Conservation (phyloP, 2,329 filamentous ascomycete species). For the Paecilomyces sp. region DNA sequence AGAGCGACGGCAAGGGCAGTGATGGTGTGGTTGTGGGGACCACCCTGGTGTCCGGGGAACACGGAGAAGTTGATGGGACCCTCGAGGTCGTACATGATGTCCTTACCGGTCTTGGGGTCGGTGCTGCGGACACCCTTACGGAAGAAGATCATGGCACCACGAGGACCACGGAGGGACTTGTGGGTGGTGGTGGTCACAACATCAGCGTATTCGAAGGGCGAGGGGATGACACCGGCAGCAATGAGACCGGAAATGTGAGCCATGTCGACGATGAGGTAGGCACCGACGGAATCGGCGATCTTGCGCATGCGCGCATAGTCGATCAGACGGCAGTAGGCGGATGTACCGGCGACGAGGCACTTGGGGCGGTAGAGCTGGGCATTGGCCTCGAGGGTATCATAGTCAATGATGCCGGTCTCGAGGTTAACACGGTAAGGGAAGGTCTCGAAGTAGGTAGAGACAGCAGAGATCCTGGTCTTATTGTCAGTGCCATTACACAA, state of each 20-base stretch:
- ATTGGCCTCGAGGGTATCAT: constrained; percentile 80
- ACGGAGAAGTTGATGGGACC: constrained; percentile 91
- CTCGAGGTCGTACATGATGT: constrained; percentile 85
- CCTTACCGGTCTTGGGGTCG: constrained; percentile 77
- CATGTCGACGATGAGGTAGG: constrained; percentile 93
- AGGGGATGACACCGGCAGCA: constrained; percentile 82
- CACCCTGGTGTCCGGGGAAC: constrained; percentile 96
- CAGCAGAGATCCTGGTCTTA: constrained; percentile 70
- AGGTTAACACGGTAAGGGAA: constrained; percentile 90
- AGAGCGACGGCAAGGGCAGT: constrained; percentile 89
- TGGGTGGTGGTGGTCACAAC: constrained; percentile 97
- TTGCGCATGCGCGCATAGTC: constrained; percentile 90
- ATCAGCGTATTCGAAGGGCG: constrained; percentile 83
- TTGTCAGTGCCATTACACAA: constrained; percentile 1
- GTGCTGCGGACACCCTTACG: constrained; percentile 80
- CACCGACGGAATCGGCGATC: constrained; percentile 83
- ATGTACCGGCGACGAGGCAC: constrained; percentile 89
- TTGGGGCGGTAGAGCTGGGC: constrained; percentile 89
- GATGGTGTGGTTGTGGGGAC: constrained; percentile 98
- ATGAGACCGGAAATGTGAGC: constrained; percentile 94
- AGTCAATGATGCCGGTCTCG: constrained; percentile 88
- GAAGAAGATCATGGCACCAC: constrained; percentile 98
- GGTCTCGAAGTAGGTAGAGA: constrained; percentile 99
- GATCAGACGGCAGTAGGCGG: constrained; percentile 91
- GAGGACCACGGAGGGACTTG: constrained; percentile 90